These are phyloP conservation scores for Lumnitzera littorea DNA, from an alignment of 345 rosid genomes.

Conservation along the genomic window DNA sequence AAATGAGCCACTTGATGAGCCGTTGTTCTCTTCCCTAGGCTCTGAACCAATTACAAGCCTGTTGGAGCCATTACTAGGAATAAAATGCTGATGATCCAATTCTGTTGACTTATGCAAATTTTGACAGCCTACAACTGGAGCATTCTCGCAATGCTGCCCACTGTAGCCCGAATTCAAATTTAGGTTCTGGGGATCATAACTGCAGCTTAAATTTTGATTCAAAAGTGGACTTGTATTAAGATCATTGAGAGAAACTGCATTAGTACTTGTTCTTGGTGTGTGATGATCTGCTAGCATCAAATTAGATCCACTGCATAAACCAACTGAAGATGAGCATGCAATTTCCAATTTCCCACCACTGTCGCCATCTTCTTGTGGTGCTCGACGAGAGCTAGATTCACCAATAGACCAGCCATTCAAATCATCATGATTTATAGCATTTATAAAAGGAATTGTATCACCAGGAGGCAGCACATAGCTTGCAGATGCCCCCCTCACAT, in stretches of 20 bases:
- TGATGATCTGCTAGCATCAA: slow-evolving; percentile 38
- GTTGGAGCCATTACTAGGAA: slow-evolving; percentile 25
- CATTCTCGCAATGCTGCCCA: slow-evolving; percentile 25
- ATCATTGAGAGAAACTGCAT: slow-evolving; percentile 19
- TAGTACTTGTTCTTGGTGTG: slow-evolving; percentile 24
- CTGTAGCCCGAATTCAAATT: slow-evolving; percentile 47
- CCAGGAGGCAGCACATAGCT: slow-evolving; percentile 40
- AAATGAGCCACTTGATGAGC: slow-evolving; percentile 41
- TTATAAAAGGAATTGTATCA: slow-evolving; percentile 26
- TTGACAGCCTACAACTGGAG: slow-evolving; percentile 28
- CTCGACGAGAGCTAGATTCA: slow-evolving; percentile 48
- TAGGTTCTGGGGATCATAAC: slow-evolving; percentile 32
- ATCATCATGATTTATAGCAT: slow-evolving; percentile 44
- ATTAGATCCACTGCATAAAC: slow-evolving; percentile 22
- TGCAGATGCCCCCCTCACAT: slow-evolving; percentile 39
- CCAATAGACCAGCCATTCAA: slow-evolving; percentile 41
- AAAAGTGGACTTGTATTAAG: slow-evolving; percentile 30
- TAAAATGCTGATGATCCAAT: slow-evolving; percentile 20
- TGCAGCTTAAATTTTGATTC: slow-evolving; percentile 32
- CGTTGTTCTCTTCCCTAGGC: slow-evolving; percentile 28
- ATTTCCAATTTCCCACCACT: slow-evolving; percentile 34
- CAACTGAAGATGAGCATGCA: slow-evolving; percentile 33
- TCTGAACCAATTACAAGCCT: slow-evolving; percentile 23
- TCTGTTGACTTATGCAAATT: slow-evolving; percentile 28
- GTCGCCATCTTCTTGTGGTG: slow-evolving; percentile 28